Percentiles rank a stretch among this genome's conserved stretches.
Evolutionary conservation across 2,329 filamentous ascomycete species (phyloP).

Genomic region (Colletotrichum cordylinicola): DNA sequence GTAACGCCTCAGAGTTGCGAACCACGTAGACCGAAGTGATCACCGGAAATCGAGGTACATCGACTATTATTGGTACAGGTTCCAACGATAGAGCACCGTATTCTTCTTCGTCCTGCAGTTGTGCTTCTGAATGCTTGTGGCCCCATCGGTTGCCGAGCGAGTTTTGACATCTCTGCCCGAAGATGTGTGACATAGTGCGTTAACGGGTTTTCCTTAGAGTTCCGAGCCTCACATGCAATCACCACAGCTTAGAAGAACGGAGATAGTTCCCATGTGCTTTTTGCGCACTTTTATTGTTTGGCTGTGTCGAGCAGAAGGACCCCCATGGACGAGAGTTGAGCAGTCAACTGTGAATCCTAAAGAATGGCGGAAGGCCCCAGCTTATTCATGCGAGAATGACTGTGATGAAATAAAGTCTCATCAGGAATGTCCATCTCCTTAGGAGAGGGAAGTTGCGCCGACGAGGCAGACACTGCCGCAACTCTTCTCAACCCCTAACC

Average conservation of each 20-base stretch:
- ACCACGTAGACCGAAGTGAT: accelerated
- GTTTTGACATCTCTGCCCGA: neutral
- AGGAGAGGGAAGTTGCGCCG: accelerated
- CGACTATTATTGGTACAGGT: accelerated
- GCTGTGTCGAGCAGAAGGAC: neutral
- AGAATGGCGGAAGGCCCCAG: accelerated
- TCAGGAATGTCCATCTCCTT: neutral
- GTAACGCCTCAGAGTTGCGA: neutral
- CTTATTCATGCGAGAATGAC: neutral
- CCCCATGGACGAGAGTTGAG: accelerated
- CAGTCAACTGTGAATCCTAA: neutral
- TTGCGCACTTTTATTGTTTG: neutral
- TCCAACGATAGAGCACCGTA: accelerated
- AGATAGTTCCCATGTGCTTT: neutral
- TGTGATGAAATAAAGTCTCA: neutral
- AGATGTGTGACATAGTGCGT: neutral
- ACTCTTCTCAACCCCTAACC: accelerated
- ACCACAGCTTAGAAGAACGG: neutral
- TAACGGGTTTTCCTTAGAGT: neutral
- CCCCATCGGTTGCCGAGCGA: neutral
- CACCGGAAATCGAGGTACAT: accelerated
- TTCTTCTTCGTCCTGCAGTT: neutral
- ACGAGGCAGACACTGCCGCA: neutral
- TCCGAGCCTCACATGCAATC: neutral
- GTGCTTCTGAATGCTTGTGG: neutral